Base-by-base conservation (phyloP, 192 early-diverging fungal species). In the Rhizoclosmatium sp. region DNA sequence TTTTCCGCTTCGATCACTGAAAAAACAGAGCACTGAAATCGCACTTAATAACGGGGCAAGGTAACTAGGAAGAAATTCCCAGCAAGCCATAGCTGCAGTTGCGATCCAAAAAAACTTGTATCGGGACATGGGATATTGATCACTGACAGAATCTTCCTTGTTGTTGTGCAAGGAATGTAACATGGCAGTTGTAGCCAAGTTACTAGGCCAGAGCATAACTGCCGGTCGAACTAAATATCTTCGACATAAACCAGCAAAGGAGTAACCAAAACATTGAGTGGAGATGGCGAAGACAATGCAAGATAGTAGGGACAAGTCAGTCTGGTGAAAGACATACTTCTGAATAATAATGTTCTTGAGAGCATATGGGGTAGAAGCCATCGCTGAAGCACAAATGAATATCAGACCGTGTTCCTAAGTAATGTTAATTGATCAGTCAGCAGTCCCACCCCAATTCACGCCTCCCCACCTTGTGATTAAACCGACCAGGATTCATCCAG, bases 201-300 rank as follows among this genome's bases (percentile, higher is more conserved):
- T 93, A 2, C 83, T 66, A 5, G 95, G 95, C 94, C 94, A 98
- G 49, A 95, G 84, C 95, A 97, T 96, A 4, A 90, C 85, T 3
- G 93, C 85, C 9, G 95, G 95, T 47, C 93, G 90, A 3, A 97
- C 95, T 21, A 97, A 87, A 81, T 90, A 94, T 21, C 89, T 85
- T 46, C 94, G 89, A 71, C 84, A 87, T 41, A 92, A 82, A 71
- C 91, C 94, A 9, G 78, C 59, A n/a, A 79, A 75, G 44, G 90
- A 88, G 61, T 88, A 91, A 40, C 90, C 91, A 81, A 93, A 81
- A 65, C 89, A 72, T 76, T 91, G 87, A 65, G 94, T 78, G 1
- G 46, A 21, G 56, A 71, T 47, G 44, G 47, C 69, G 40, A 82
- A 82, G 4, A 56, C 19, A 3, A 82, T 4, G 1, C 51, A 47